Conservation (phyloP, 2,329 filamentous ascomycete species). For the Aspergillus fischeri region DNA sequence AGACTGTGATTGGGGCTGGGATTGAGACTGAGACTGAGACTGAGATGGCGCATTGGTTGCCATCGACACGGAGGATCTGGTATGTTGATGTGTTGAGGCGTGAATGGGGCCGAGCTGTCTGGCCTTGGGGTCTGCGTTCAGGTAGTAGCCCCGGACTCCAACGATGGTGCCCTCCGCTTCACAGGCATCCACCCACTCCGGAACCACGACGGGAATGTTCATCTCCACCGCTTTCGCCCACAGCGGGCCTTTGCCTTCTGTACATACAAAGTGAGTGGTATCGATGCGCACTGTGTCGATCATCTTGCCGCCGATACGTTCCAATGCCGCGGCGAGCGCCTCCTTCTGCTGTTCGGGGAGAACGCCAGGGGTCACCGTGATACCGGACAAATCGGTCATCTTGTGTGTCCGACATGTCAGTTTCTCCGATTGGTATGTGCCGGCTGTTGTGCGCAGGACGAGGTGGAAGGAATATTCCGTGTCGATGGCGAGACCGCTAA, state of each 20-base stretch:
- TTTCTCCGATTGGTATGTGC: conserved; percentile 78
- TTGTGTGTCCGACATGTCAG: conserved; percentile 89
- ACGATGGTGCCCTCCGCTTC: conserved; percentile 89
- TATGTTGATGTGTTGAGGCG: conserved; percentile 31
- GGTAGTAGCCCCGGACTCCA: conserved; percentile 91
- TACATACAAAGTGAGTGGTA: conserved; percentile 97
- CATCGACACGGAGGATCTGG: conserved; percentile 26
- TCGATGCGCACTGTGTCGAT: conserved; percentile 90
- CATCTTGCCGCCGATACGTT: conserved; percentile 87
- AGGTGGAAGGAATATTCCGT: conserved; percentile 95
- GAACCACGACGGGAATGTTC: conserved; percentile 94
- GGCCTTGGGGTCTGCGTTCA: conserved; percentile 73
- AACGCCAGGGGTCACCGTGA: conserved; percentile 89
- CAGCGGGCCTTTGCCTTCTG: conserved; percentile 78
- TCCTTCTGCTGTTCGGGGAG: conserved; percentile 71
- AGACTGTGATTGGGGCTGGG: conserved; percentile 17
- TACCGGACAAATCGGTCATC: conserved; percentile 94
- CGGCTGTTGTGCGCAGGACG: conserved; percentile 83
- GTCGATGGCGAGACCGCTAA: conserved; percentile 91
- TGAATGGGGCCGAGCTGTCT: conserved; percentile 46
- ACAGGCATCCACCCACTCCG: conserved; percentile 97
- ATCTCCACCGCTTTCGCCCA: conserved; percentile 98
- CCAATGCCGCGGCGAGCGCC: conserved; percentile 68
- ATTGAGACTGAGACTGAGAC: conserved; percentile 16
- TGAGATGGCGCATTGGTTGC: conserved; percentile 21